Base-by-base conservation (phyloP, 768 basidiomycete species). In the Dictyophora rubrovolvata region DNA sequence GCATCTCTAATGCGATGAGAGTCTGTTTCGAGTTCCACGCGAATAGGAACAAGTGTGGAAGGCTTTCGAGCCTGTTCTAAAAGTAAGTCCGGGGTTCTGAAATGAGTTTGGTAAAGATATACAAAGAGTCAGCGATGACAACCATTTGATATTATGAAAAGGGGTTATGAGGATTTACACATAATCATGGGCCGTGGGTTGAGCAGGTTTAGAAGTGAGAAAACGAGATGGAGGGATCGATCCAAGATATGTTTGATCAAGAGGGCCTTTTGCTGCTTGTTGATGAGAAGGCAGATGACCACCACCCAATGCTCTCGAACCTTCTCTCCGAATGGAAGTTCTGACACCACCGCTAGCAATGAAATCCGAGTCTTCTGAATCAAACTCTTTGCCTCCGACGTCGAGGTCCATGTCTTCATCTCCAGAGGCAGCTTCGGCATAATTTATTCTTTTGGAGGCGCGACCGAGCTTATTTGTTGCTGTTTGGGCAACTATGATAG, bases 1-100 rank as follows among this genome's bases (percentile, higher is more conserved):
- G 87, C 87, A 67, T 99, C 96, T 47, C 94, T 86, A 69, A 99
- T 83, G 65, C 94, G 78, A 67, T 90, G 89, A 0, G 87, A 87
- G 11, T 92, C 90, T 11, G 88, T 92, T 68, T 97, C 94, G 65
- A 99, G 84, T 65, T 98, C 94, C 55, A 99, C 89, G 50, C 91
- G 89, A 60, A 99, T 91, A 2, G 96, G 96, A 12, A 98, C 83
- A 35, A 95, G 82, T 5, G 78, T 68, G 1, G 78, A 75, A 0
- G 74, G 69, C 61, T 72, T 71, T 50, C 75, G 68, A 1, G 89
- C 87, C 65, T 89, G 83, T 17, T 69, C 68, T 53, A 86, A 80
- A 34, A 95, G 70, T 12, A 76, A 72, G 34, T 91, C 86, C 49
- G 79, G 77, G 0, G 85, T 67, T 49, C 92, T 70, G 64, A 46